phyloP scores from a whole-genome alignment of 192 early-diverging fungal genomes.

The Podila epicladia region DNA sequence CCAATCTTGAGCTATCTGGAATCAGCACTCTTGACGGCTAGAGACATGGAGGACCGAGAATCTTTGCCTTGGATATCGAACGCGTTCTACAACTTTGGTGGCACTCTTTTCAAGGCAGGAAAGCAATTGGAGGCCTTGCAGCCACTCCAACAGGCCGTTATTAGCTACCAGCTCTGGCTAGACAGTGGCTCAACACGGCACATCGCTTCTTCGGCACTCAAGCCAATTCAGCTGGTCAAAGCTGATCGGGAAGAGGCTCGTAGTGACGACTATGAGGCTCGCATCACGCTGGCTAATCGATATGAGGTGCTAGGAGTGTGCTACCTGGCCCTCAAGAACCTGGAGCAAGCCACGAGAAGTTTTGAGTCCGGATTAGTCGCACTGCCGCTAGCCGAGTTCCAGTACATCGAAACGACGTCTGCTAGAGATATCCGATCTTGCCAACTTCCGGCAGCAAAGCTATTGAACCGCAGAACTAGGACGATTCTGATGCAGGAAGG shows the following conservation, averaged over 20 bases:
- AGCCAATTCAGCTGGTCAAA: background rate
- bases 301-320: constrained; percentile 44
- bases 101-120: constrained; percentile 36
- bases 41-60: constrained; percentile 34
- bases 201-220: background rate
- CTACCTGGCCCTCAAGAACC: constrained; percentile 12
- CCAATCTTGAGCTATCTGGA: constrained; percentile 25
- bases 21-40: constrained; percentile 28
- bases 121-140: constrained; percentile 37
- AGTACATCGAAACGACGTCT: constrained; percentile 4
- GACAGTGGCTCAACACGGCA: constrained; percentile 1
- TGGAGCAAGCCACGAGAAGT: constrained; percentile 1
- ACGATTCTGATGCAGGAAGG: constrained; percentile 16
- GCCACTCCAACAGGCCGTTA: constrained; percentile 40
- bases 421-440: constrained; percentile 1
- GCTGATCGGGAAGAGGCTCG: background rate
- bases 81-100: constrained; percentile 62
- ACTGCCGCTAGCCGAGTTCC: constrained; percentile 20
- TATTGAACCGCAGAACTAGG: constrained; percentile 22
- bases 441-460: constrained; percentile 27
- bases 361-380: constrained; percentile 24
- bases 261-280: background rate
- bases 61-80: constrained; percentile 62
- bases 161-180: constrained; percentile 15
- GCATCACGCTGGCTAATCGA: constrained; percentile 22